These are phyloP conservation scores for Pachyrhizus erosus DNA, from an alignment of 306 rosid genomes.

Conservation along the genomic window DNA sequence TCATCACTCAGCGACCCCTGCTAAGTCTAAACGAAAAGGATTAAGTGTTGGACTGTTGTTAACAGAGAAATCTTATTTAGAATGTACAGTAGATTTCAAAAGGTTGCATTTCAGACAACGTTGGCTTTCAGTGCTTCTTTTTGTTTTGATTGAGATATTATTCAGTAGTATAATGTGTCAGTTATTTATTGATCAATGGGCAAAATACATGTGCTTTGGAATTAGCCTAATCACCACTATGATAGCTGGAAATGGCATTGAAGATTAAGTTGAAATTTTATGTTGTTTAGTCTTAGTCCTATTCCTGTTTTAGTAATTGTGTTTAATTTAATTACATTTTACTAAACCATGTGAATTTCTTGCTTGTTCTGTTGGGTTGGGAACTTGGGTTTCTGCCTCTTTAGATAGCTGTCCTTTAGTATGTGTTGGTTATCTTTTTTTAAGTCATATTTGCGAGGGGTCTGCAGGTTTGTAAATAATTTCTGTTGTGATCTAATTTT, in stretches of 20 bases:
- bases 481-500: constrained; percentile 1
- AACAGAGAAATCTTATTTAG: constrained; percentile 8
- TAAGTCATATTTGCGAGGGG: background rate
- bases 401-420: background rate
- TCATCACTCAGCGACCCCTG: background rate
- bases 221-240: background rate
- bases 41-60: constrained; percentile 2
- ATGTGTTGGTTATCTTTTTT: background rate
- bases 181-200: background rate
- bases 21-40: background rate
- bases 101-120: background rate
- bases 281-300: background rate
- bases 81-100: background rate
- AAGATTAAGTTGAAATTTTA: constrained; percentile 3
- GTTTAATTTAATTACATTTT: background rate
- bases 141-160: constrained; percentile 3
- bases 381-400: constrained; percentile 26
- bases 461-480: constrained; percentile 1
- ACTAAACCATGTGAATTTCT: background rate
- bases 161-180: background rate
- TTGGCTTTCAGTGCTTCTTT: background rate
- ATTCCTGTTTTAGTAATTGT: background rate
- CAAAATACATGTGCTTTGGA: background rate
- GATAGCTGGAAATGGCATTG: background rate
- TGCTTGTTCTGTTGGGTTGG: constrained; percentile 19